These are phyloP conservation scores for Trametes cingulata DNA, from an alignment of 768 basidiomycete genomes.

Conservation along the genomic window DNA sequence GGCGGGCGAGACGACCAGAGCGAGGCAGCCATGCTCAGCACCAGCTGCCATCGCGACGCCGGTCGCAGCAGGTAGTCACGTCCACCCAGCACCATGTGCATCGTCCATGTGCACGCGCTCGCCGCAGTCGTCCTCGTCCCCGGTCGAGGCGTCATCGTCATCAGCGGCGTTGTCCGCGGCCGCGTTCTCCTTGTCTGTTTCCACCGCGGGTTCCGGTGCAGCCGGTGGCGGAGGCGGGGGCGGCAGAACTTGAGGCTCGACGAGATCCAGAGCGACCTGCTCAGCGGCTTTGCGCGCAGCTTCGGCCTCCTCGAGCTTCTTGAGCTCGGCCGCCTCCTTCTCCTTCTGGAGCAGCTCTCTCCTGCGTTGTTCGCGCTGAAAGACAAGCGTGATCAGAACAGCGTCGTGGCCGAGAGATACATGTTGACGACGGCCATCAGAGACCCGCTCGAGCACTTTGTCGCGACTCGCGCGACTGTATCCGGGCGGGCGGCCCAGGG, in stretches of 20 bases:
- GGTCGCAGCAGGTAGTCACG: constrained; percentile 19
- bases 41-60: constrained; percentile 1
- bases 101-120: neutral
- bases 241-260: neutral
- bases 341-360: constrained; percentile 48
- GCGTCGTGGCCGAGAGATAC: constrained; percentile 5
- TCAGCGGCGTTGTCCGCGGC: constrained; percentile 38
- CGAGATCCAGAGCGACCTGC: constrained; percentile 18
- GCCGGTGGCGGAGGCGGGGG: neutral
- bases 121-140: constrained; percentile 25
- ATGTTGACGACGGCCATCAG: constrained; percentile 7
- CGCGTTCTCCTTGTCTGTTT: constrained; percentile 28
- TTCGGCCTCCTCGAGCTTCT: constrained; percentile 67
- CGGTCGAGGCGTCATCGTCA: constrained; percentile 45
- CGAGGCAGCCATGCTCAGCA: neutral
- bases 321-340: constrained; percentile 60
- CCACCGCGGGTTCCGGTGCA: constrained; percentile 2
- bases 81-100: neutral
- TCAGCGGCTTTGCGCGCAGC: constrained; percentile 27
- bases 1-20: neutral
- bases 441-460: neutral
- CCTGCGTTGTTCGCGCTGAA: constrained; percentile 46
- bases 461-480: neutral
- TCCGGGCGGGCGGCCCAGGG: no score
- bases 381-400: constrained; percentile 10